A percentile compares a stretch with the other conserved stretches of the same genome.
phyloP scores from a whole-genome alignment of 306 rosid genomes.

The Dryas alaskensis region DNA sequence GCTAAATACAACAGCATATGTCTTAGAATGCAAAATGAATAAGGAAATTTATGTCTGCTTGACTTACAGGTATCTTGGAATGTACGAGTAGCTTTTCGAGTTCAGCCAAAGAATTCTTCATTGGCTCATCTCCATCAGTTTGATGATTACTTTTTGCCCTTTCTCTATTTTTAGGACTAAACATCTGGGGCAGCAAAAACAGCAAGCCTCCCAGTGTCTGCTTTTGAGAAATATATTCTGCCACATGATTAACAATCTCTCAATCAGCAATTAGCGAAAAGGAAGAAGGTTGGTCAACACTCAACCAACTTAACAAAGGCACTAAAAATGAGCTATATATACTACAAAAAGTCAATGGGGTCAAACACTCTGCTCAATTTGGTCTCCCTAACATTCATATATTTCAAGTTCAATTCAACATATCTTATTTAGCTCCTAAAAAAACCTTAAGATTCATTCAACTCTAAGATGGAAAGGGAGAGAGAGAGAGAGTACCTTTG shows the following conservation, averaged over 20 bases:
- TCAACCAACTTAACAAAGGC: background rate
- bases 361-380: constrained; percentile 1
- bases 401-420: background rate
- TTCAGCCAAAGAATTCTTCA: constrained; percentile 52
- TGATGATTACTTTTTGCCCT: constrained; percentile 31
- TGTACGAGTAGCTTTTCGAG: constrained; percentile 81
- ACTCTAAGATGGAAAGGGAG: background rate
- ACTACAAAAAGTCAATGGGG: background rate
- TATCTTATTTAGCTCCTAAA: background rate
- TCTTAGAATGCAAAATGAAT: background rate
- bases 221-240: constrained; percentile 78
- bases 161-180: constrained; percentile 46
- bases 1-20: constrained; percentile 6
- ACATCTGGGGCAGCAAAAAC: constrained; percentile 76
- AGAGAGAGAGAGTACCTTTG: constrained; percentile 43
- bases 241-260: constrained; percentile 26
- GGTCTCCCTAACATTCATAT: background rate
- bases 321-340: background rate
- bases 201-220: constrained; percentile 88
- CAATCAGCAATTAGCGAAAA: background rate
- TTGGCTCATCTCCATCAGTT: constrained; percentile 37
- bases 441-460: background rate
- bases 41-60: constrained; percentile 15
- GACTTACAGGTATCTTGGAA: constrained; percentile 85
- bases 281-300: background rate